Percentiles rank a stretch among this genome's conserved stretches.
phyloP scores from a whole-genome alignment of 176 grass and related monocot genomes.

The Zoysia japonica region DNA sequence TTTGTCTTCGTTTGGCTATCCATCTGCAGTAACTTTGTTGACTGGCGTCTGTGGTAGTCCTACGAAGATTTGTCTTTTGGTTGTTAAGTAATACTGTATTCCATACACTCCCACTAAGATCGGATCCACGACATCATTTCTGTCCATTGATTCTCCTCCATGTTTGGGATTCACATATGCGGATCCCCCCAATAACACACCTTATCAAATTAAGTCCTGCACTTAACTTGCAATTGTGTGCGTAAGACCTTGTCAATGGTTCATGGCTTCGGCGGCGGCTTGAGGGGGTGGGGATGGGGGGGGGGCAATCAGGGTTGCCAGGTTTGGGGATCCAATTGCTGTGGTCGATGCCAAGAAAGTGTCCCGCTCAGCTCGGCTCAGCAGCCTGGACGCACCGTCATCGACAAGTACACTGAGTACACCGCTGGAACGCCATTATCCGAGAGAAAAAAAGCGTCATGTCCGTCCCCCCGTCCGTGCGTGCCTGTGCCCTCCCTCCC shows the following conservation, averaged over 20 bases:
- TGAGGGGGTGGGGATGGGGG: too few species aligned
- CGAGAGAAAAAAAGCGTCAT: constrained; percentile 1
- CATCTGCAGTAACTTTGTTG: not conserved
- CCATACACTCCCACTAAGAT: not conserved
- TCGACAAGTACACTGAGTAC: constrained; percentile 26
- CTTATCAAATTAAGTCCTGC: too few species aligned
- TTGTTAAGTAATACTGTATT: not conserved
- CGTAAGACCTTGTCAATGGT: too few species aligned
- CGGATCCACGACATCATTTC: not conserved
- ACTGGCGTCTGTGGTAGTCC: not conserved
- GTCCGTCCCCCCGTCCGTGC: not conserved
- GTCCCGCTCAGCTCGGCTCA: not conserved
- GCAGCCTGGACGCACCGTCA: not conserved
- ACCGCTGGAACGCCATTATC: constrained; percentile 27
- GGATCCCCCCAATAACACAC: too few species aligned
- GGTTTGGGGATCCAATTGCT: too few species aligned
- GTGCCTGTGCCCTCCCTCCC: too few species aligned
- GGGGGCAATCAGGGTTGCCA: too few species aligned
- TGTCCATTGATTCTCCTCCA: not conserved
- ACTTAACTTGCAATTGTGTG: too few species aligned
- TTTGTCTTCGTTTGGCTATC: not conserved
- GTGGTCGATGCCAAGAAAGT: too few species aligned
- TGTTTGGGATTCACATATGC: too few species aligned
- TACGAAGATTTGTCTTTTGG: not conserved
- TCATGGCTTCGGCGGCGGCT: too few species aligned